Evolutionary conservation across 1,284 basidiomycete genomes (phyloP).

Genomic region (Neolentinus lepideus): DNA sequence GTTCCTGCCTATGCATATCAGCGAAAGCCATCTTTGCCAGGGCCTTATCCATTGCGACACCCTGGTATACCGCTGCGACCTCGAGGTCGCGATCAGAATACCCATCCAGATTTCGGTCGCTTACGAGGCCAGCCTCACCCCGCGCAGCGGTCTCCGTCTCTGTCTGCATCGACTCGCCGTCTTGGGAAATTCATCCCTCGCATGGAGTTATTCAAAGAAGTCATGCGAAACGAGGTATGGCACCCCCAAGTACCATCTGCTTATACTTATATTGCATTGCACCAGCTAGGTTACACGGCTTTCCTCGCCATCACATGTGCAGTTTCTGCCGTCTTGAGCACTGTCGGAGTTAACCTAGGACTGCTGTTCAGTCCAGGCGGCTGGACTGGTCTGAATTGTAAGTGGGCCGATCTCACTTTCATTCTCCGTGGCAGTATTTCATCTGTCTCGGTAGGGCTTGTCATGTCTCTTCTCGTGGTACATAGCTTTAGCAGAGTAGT

Average conservation of each 20-base stretch:
- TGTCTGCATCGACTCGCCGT: conserved; percentile 34
- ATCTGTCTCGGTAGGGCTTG: conserved; percentile 33
- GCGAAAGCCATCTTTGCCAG: conserved; percentile 18
- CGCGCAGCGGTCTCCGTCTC: conserved; percentile 14
- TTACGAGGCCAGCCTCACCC: too few relatives aligned
- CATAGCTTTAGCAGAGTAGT: conserved; percentile 59
- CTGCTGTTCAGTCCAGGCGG: conserved; percentile 36
- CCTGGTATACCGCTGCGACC: conserved; percentile 12
- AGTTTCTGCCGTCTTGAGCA: conserved; percentile 39
- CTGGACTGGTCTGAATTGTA: conserved; percentile 55
- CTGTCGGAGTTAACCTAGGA: conserved; percentile 42
- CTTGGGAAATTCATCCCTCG: conserved; percentile 43
- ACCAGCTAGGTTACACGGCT: conserved; percentile 49
- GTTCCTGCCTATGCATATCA: conserved; percentile 13
- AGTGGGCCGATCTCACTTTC: conserved; percentile 16
- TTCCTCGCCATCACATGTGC: conserved; percentile 44
- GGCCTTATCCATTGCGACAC: conserved; percentile 18
- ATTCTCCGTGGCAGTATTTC: not conserved
- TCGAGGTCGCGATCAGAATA: conserved; percentile 13
- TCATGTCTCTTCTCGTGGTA: conserved; percentile 50
- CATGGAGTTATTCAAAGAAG: conserved; percentile 45
- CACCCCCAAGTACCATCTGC: conserved; percentile 1
- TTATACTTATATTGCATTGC: conserved; percentile 3
- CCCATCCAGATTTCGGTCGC: conserved; percentile 5
- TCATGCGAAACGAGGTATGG: conserved; percentile 56